A percentile compares a stretch with the other conserved stretches of the same genome.
phyloP scores from a whole-genome alignment of 768 basidiomycete species.

The Pluteus cervinus region DNA sequence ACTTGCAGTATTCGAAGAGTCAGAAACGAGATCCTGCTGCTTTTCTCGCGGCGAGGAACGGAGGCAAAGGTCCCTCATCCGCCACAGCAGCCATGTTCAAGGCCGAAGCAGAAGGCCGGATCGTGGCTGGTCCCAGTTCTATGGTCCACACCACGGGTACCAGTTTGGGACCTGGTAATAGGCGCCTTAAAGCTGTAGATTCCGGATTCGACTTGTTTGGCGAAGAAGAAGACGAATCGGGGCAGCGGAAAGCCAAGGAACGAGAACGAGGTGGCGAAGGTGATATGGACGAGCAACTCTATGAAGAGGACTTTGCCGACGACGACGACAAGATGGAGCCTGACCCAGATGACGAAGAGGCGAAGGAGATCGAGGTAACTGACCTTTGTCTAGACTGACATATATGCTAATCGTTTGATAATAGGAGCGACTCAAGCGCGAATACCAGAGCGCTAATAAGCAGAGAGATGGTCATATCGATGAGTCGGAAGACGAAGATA shows the following conservation, averaged over 20 bases:
- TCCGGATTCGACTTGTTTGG: constrained; percentile 55
- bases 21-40: constrained; percentile 74
- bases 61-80: constrained; percentile 48
- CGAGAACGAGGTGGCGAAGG: constrained; percentile 71
- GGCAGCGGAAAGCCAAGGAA: constrained; percentile 37
- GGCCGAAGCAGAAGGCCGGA: constrained; percentile 46
- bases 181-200: constrained; percentile 62
- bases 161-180: constrained; percentile 66
- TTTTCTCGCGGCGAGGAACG: constrained; percentile 63
- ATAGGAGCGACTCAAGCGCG: constrained; percentile 82
- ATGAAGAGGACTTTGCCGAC: constrained; percentile 81
- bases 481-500: constrained; percentile 71
- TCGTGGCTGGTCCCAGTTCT: constrained; percentile 33
- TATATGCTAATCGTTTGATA: constrained; percentile 8
- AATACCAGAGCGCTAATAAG: constrained; percentile 76
- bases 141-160: constrained; percentile 44
- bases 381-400: not conserved
- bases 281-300: constrained; percentile 76
- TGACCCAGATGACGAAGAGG: constrained; percentile 78
- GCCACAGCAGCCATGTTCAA: constrained; percentile 68
- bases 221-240: constrained; percentile 63
- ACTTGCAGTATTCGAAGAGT: constrained; percentile 40
- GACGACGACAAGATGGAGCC: constrained; percentile 77
- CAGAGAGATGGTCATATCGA: constrained; percentile 62
- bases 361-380: constrained; percentile 73